Conservation (phyloP, 2,329 filamentous ascomycete species). For the Sporothrix brasiliensis region DNA sequence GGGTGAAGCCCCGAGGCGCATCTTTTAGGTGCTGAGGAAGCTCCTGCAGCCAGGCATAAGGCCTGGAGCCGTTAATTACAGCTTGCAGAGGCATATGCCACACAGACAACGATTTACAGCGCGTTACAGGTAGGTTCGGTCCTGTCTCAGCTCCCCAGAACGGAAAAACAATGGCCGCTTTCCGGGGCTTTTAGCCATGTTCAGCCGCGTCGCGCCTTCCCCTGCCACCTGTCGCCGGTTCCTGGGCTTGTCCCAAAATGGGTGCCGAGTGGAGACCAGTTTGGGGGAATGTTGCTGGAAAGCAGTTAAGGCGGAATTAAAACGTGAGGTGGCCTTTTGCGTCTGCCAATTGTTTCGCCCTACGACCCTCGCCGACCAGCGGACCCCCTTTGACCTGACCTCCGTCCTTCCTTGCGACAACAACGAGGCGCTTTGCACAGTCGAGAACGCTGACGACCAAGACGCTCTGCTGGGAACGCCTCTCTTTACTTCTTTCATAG, state of each 20-base stretch:
- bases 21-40: not conserved
- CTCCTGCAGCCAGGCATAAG: not conserved
- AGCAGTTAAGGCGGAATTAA: conserved; percentile 19
- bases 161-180: conserved; percentile 30
- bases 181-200: not conserved
- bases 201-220: conserved; percentile 17
- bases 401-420: conserved; percentile 2
- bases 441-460: not conserved
- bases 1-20: conserved; percentile 10
- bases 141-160: not conserved
- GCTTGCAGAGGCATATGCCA: not conserved
- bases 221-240: not conserved
- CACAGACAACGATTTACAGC: not conserved
- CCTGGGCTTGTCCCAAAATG: conserved; percentile 31
- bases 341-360: not conserved
- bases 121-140: not conserved
- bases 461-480: conserved; percentile 5
- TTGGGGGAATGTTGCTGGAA: not conserved
- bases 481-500: conserved; percentile 1
- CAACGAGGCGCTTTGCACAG: not conserved
- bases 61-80: not conserved
- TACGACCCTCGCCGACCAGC: conserved; percentile 13
- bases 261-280: conserved; percentile 25
- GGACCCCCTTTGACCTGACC: conserved; percentile 9
- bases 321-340: conserved; percentile 30